A percentile compares a stretch with the other conserved stretches of the same genome.
Evolutionary conservation across 202 grass and related monocot species (phyloP).

Genomic region (Zoysia matrella): DNA sequence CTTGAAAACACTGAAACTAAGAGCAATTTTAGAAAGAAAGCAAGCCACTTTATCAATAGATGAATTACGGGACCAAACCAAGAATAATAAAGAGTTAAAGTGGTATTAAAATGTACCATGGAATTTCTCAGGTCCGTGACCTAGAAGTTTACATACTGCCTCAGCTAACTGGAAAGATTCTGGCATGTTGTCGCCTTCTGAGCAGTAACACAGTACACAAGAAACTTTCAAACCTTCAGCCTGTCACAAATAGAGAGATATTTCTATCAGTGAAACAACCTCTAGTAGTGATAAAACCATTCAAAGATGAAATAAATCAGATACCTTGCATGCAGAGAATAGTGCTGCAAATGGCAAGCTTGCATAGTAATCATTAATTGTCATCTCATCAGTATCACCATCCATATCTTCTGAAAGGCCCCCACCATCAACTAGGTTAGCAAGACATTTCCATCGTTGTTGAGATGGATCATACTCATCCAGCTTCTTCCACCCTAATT

Average conservation of each 20-base stretch:
- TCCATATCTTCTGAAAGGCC: slow-evolving; percentile 52
- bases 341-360: slow-evolving; percentile 76
- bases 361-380: slow-evolving; percentile 61
- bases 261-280: slow-evolving; percentile 13
- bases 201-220: slow-evolving; percentile 91
- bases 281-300: slow-evolving; percentile 27
- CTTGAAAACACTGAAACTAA: not conserved
- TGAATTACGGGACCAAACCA: not conserved
- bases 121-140: slow-evolving; percentile 63
- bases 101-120: slow-evolving; percentile 51
- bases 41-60: slow-evolving; percentile 14
- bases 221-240: slow-evolving; percentile 84
- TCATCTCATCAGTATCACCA: slow-evolving; percentile 63
- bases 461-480: slow-evolving; percentile 77
- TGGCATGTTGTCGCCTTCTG: slow-evolving; percentile 95
- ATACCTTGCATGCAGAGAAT: slow-evolving; percentile 75
- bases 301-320: slow-evolving; percentile 40
- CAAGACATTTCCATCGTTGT: slow-evolving; percentile 67
- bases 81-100: not conserved
- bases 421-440: slow-evolving; percentile 56
- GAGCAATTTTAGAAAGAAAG: slow-evolving; percentile 15
- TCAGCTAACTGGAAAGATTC: slow-evolving; percentile 87
- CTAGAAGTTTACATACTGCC: slow-evolving; percentile 72
- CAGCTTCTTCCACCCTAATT: slow-evolving; percentile 82
- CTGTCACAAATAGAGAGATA: slow-evolving; percentile 44